Evolutionary conservation across 2,329 filamentous ascomycete genomes (phyloP), one percentile per base, ranked within the genome.

Genomic region (Cladorrhinum sp.): DNA sequence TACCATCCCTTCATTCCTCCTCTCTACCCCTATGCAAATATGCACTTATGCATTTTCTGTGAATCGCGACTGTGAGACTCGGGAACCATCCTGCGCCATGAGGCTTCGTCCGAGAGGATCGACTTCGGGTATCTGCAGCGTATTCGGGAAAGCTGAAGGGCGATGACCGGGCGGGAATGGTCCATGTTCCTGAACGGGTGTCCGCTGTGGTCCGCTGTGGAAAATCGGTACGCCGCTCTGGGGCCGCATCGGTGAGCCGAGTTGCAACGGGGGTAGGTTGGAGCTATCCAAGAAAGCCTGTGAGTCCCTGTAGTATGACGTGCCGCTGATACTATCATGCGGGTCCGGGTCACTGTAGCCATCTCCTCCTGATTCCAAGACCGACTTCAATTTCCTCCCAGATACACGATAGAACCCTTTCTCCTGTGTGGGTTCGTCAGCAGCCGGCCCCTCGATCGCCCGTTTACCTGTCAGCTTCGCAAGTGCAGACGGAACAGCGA

Each of bases 381-480:
- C 86, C 1, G 86, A 85, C 2, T 84, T 82, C 60, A 89, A 71
- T 68, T 88, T 89, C 68, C 81, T 81, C 63, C 86, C 86, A 5
- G 86, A 86, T 1, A 89, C 82, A 28, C 85, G 82, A 64, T 87
- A 83, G 70, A 89, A 89, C 0, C 85, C 83, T 62, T 78, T 76
- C 68, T 88, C 85, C 36, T 76, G 75, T 48, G 71, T n/a, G 20
- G 59, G 26, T 46, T 57, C 21, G 21, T 39, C 50, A 10, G 57
- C 18, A 30, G 62, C 20, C 1, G 64, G 33, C 20, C 59, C 61
- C 16, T 64, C 63, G 51, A 65, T 58, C 12, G 62, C 57, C 28
- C 62, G 67, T 54, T 65, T 68, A 14, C 64, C 66, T 12, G 58
- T 66, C 57, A 71, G 58, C 18, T 57, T 67, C 49, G 68, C 65